These are phyloP conservation scores for Phlebopus sp. DNA, from an alignment of 1,284 basidiomycete genomes.

Conservation along the genomic window DNA sequence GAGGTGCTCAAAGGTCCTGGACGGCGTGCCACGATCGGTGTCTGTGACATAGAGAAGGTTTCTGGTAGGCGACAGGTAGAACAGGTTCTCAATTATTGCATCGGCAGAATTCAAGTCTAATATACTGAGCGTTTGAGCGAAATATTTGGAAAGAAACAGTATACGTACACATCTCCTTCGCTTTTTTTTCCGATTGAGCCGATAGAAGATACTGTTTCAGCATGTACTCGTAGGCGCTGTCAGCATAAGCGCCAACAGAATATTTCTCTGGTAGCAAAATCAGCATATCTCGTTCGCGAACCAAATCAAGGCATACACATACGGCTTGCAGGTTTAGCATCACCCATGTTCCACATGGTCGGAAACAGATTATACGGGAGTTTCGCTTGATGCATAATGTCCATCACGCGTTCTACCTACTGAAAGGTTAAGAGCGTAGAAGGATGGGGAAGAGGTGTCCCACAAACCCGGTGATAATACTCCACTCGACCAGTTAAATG, in stretches of 20 bases:
- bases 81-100: constrained; percentile 37
- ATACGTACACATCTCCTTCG: constrained; percentile 39
- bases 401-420: constrained; percentile 48
- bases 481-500: constrained; percentile 53
- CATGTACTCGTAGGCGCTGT: constrained; percentile 38
- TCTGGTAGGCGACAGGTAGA: constrained; percentile 42
- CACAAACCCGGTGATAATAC: constrained; percentile 50
- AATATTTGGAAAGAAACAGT: not conserved
- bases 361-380: constrained; percentile 42
- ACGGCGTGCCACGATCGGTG: constrained; percentile 22
- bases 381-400: constrained; percentile 41
- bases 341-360: constrained; percentile 37
- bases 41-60: constrained; percentile 46
- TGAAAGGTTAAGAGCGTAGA: not conserved
- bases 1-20: constrained; percentile 45
- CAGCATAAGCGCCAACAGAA: constrained; percentile 34
- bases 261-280: constrained; percentile 9
- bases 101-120: constrained; percentile 39
- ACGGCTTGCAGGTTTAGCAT: constrained; percentile 40
- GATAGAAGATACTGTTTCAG: constrained; percentile 42
- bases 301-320: constrained; percentile 11
- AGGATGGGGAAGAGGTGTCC: constrained; percentile 3
- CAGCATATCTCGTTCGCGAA: not conserved
- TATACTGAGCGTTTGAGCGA: not conserved
- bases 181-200: constrained; percentile 37